Evolutionary conservation across 192 early-diverging fungal genomes (phyloP).

Genomic region (Coemansia asiatica): DNA sequence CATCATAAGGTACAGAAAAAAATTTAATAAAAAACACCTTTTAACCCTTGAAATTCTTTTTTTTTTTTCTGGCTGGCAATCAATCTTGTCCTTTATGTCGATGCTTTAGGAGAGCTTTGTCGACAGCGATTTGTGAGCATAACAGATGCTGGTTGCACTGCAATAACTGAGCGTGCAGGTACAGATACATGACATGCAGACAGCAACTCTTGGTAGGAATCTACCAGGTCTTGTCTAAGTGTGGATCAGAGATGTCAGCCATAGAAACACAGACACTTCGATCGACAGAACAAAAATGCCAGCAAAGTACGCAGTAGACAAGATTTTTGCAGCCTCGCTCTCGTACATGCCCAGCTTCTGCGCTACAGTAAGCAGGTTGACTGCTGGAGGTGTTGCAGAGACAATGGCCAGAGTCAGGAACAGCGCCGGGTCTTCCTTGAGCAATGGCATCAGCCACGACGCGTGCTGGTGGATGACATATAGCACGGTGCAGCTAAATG

Average conservation of each 20-base stretch:
- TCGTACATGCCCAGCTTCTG: constrained; percentile 65
- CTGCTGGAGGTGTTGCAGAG: constrained; percentile 63
- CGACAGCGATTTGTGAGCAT: too few relatives aligned
- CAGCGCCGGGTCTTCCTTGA: constrained; percentile 61
- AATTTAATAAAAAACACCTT: not conserved
- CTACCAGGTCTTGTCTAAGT: too few relatives aligned
- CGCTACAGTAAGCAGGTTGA: constrained; percentile 67
- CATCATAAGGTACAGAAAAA: not conserved
- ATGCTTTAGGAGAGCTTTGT: too few relatives aligned
- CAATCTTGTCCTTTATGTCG: too few relatives aligned
- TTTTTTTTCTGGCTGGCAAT: too few relatives aligned
- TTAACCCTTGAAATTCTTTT: not conserved
- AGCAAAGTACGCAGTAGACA: constrained; percentile 62
- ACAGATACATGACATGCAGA: too few relatives aligned
- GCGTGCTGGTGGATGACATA: constrained; percentile 27
- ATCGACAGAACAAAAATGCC: constrained; percentile 32
- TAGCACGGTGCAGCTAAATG: constrained; percentile 24
- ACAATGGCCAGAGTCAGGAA: constrained; percentile 61
- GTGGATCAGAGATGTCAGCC: constrained; percentile 20
- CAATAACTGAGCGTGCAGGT: too few relatives aligned
- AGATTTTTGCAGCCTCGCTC: constrained; percentile 60
- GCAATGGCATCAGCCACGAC: constrained; percentile 38
- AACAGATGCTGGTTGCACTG: not conserved
- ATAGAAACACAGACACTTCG: constrained; percentile 42
- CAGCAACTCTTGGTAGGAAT: too few relatives aligned